A percentile compares a stretch with the other conserved stretches of the same genome.
phyloP scores from a whole-genome alignment of 441 rosid genomes.

The Kokia cookei region DNA sequence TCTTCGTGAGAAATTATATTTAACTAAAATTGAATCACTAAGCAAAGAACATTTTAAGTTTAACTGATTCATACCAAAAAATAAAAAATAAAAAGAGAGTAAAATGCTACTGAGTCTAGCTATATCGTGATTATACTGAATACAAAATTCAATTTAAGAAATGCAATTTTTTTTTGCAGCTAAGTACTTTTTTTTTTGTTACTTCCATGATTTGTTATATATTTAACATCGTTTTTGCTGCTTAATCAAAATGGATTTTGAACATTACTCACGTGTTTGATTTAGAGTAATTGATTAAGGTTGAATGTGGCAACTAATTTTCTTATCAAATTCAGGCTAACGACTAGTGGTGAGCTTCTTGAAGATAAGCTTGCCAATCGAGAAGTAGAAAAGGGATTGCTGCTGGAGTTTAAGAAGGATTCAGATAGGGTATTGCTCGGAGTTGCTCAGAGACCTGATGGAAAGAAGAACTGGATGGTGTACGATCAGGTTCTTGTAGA shows the following conservation, averaged over 20 bases:
- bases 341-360: constrained; percentile 61
- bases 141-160: background rate
- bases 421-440: constrained; percentile 71
- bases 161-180: background rate
- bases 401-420: constrained; percentile 90
- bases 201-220: background rate
- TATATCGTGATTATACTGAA: background rate
- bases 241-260: background rate
- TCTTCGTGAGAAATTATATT: background rate
- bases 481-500: constrained; percentile 82
- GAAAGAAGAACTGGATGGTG: constrained; percentile 99
- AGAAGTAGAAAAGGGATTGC: constrained; percentile 55
- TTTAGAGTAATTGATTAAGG: background rate
- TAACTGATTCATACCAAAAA: background rate
- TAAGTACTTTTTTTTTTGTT: background rate
- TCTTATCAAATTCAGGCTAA: constrained; percentile 45
- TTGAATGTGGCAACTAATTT: constrained; percentile 11
- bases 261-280: background rate
- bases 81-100: background rate
- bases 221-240: background rate
- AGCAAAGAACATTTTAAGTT: background rate
- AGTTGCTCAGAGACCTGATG: constrained; percentile 80
- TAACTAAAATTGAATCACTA: background rate
- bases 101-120: background rate
- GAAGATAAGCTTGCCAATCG: constrained; percentile 60